These are phyloP conservation scores for Auriscalpium vulgare DNA, from an alignment of 768 basidiomycete genomes.

Conservation along the genomic window DNA sequence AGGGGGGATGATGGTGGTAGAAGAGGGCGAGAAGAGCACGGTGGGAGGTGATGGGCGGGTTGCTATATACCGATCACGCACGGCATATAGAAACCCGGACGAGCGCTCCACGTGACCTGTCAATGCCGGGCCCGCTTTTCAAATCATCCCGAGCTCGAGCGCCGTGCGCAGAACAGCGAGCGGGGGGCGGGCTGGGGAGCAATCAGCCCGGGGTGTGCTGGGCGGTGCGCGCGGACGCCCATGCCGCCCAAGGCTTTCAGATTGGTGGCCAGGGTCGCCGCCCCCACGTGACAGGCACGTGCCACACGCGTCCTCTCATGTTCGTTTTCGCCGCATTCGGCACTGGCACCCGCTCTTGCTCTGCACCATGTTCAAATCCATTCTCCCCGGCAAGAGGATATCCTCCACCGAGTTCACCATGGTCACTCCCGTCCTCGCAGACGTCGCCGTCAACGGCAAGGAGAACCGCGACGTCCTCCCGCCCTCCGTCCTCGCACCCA, in stretches of 20 bases:
- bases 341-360: background rate
- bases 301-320: background rate
- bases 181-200: background rate
- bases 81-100: constrained; percentile 2
- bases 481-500: constrained; percentile 18
- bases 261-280: background rate
- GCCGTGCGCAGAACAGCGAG: no score
- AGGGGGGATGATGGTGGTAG: constrained; percentile 1
- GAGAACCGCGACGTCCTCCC: constrained; percentile 47
- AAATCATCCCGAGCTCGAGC: background rate
- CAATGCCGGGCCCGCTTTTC: background rate
- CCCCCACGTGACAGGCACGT: constrained; percentile 10
- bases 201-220: background rate
- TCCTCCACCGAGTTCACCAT: constrained; percentile 68
- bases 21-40: background rate
- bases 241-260: background rate
- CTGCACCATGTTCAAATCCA: constrained; percentile 69
- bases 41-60: constrained; percentile 6
- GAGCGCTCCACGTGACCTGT: background rate
- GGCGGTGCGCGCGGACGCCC: background rate
- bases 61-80: constrained; percentile 17
- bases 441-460: constrained; percentile 40
- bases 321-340: background rate
- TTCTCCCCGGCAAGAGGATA: constrained; percentile 61
- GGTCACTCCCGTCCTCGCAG: constrained; percentile 44